Evolutionary conservation across 176 grass and related monocot genomes (phyloP).

Genomic region (Eragrostis curvula): DNA sequence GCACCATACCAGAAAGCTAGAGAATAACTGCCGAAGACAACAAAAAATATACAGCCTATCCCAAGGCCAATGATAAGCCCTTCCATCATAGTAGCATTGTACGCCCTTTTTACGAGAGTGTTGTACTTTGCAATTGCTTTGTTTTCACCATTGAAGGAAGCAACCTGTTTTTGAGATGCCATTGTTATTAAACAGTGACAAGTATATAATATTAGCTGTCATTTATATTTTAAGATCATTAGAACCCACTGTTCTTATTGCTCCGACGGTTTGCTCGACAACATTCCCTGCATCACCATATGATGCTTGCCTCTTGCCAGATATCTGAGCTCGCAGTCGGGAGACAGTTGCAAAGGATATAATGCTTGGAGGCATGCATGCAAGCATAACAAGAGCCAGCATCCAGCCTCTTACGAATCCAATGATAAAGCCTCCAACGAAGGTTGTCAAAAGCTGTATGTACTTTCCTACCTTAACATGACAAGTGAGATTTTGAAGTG

Average conservation of each 20-base stretch:
- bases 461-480: slow-evolving; percentile 73
- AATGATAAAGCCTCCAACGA: slow-evolving; percentile 71
- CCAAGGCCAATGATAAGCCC: slow-evolving; percentile 65
- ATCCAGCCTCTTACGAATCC: slow-evolving; percentile 77
- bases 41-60: slow-evolving; percentile 48
- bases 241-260: slow-evolving; percentile 79
- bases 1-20: slow-evolving; percentile 73
- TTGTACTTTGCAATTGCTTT: slow-evolving; percentile 63
- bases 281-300: slow-evolving; percentile 71
- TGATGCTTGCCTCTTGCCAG: slow-evolving; percentile 56
- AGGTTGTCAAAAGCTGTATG: slow-evolving; percentile 62
- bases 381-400: slow-evolving; percentile 65
- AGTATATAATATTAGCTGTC: neutral
- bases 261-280: slow-evolving; percentile 80
- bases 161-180: slow-evolving; percentile 56
- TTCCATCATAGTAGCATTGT: slow-evolving; percentile 62
- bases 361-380: slow-evolving; percentile 59
- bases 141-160: slow-evolving; percentile 76
- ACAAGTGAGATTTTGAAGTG: neutral
- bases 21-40: slow-evolving; percentile 65
- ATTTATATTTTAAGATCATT: slow-evolving; percentile 27
- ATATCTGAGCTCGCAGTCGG: slow-evolving; percentile 56
- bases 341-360: slow-evolving; percentile 64
- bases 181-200: slow-evolving; percentile 8
- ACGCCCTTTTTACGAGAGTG: slow-evolving; percentile 60